These are phyloP conservation scores for Ramalina intermedia DNA, from an alignment of 495 filamentous ascomycete species.

Conservation along the genomic window DNA sequence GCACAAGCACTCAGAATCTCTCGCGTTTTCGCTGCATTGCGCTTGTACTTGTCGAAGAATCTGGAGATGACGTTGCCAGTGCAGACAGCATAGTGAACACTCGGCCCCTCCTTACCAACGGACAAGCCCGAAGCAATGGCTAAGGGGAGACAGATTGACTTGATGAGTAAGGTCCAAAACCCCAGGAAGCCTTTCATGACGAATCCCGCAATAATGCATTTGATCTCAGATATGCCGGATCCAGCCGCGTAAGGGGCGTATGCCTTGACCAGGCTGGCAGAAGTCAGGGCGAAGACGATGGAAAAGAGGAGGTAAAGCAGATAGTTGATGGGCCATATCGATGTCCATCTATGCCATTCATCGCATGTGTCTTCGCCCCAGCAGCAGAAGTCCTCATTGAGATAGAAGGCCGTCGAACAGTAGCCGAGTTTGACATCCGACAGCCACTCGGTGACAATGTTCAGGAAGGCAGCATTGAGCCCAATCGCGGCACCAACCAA, in stretches of 20 bases:
- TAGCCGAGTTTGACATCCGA: slow-evolving; percentile 90
- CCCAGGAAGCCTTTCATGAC: slow-evolving; percentile 98
- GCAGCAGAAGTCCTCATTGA: slow-evolving; percentile 97
- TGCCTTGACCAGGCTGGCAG: slow-evolving; percentile 74
- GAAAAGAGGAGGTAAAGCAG: slow-evolving; percentile 79
- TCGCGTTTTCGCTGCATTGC: slow-evolving; percentile 85
- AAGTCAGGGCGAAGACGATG: slow-evolving; percentile 64
- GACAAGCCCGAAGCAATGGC: slow-evolving; percentile 91
- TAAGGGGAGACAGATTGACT: slow-evolving; percentile 79
- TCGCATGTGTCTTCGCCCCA: slow-evolving; percentile 91
- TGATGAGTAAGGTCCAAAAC: slow-evolving; percentile 84
- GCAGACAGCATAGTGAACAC: slow-evolving; percentile 95
- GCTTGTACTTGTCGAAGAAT: slow-evolving; percentile 83
- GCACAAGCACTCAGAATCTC: slow-evolving; percentile 92
- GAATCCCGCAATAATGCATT: slow-evolving; percentile 98
- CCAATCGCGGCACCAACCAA: slow-evolving; percentile 88
- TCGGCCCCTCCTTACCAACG: slow-evolving; percentile 94
- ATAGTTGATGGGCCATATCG: slow-evolving; percentile 66
- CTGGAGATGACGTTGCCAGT: slow-evolving; percentile 93
- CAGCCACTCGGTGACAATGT: slow-evolving; percentile 94
- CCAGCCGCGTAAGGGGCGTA: slow-evolving; percentile 96
- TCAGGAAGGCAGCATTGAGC: slow-evolving; percentile 81
- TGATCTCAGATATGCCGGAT: slow-evolving; percentile 97
- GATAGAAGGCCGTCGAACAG: slow-evolving; percentile 88
- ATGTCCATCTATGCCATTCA: slow-evolving; percentile 85